Evolutionary conservation across 2,329 filamentous ascomycete genomes (phyloP).

Genomic region (Drechslerella dactyloides): DNA sequence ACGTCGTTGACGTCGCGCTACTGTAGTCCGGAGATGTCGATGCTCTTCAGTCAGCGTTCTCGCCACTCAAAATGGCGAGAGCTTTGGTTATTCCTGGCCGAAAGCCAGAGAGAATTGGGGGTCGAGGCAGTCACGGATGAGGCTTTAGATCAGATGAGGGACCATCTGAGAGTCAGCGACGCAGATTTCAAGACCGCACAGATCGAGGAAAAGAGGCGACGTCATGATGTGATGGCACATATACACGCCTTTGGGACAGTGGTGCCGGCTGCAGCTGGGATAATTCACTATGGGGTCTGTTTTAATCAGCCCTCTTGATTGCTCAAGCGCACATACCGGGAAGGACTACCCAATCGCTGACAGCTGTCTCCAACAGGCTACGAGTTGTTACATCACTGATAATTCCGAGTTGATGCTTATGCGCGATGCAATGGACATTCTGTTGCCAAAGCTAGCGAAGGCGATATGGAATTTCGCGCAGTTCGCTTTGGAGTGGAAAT

Average conservation of each 20-base stretch:
- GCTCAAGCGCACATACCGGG: too few species aligned
- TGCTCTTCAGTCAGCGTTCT: slow-evolving; percentile 78
- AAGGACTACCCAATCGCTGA: too few species aligned
- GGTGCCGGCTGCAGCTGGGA: slow-evolving; percentile 77
- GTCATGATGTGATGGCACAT: slow-evolving; percentile 71
- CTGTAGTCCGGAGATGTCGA: slow-evolving; percentile 75
- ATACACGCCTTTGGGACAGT: slow-evolving; percentile 76
- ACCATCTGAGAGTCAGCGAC: slow-evolving; percentile 76
- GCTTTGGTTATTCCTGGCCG: slow-evolving; percentile 84
- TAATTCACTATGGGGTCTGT: slow-evolving; percentile 71
- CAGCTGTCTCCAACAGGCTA: slow-evolving; percentile 47
- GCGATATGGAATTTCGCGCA: slow-evolving; percentile 75
- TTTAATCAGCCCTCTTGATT: slow-evolving; percentile 2
- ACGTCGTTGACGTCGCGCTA: slow-evolving; percentile 73
- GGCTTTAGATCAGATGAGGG: slow-evolving; percentile 77
- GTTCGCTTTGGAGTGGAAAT: slow-evolving; percentile 77
- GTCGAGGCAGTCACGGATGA: slow-evolving; percentile 73
- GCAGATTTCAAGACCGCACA: slow-evolving; percentile 76
- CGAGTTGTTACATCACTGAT: slow-evolving; percentile 70
- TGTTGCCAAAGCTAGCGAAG: slow-evolving; percentile 78
- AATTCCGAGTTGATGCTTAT: slow-evolving; percentile 81
- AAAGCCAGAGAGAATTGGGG: slow-evolving; percentile 80
- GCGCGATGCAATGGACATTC: slow-evolving; percentile 74
- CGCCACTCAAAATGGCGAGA: slow-evolving; percentile 80
- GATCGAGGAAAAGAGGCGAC: slow-evolving; percentile 75